Evolutionary conservation across 2,329 filamentous ascomycete genomes (phyloP).

Genomic region (Phoma herbarum): DNA sequence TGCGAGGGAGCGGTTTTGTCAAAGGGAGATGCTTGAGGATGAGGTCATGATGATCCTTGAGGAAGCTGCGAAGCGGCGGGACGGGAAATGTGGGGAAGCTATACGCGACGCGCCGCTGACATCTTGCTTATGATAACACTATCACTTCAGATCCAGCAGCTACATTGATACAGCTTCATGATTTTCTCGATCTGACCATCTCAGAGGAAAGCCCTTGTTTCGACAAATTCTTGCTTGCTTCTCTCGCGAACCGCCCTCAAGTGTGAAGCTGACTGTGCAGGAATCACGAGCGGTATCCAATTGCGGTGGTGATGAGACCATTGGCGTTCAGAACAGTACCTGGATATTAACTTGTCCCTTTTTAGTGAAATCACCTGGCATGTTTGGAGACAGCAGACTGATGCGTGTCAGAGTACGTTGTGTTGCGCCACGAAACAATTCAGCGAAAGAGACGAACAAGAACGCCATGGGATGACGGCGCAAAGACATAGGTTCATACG

Average conservation of each 20-base stretch:
- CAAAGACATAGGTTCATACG: neutral
- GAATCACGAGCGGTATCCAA: too few relatives aligned
- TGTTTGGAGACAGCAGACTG: too few relatives aligned
- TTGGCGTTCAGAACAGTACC: too few relatives aligned
- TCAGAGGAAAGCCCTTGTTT: neutral
- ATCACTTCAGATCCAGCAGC: too few relatives aligned
- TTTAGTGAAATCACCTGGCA: too few relatives aligned
- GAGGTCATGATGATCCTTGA: slow-evolving; percentile 21
- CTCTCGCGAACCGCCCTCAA: neutral
- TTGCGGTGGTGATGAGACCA: too few relatives aligned
- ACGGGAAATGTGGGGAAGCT: slow-evolving; percentile 17
- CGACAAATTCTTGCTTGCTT: neutral
- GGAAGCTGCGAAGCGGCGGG: slow-evolving; percentile 1
- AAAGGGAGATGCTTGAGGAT: slow-evolving; percentile 1
- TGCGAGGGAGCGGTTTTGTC: slow-evolving; percentile 12
- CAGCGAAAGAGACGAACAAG: too few relatives aligned
- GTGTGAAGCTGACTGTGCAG: neutral
- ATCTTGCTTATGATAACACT: slow-evolving; percentile 6
- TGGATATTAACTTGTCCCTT: too few relatives aligned
- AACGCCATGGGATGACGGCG: neutral
- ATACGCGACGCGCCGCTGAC: slow-evolving; percentile 20
- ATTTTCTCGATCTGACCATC: too few relatives aligned
- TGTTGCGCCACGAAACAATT: too few relatives aligned
- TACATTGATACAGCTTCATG: too few relatives aligned
- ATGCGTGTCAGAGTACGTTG: too few relatives aligned